Percentiles rank a stretch among this genome's conserved stretches.
Evolutionary conservation across 495 filamentous ascomycete genomes (phyloP).

Genomic region (Aeminium ludgeri): DNA sequence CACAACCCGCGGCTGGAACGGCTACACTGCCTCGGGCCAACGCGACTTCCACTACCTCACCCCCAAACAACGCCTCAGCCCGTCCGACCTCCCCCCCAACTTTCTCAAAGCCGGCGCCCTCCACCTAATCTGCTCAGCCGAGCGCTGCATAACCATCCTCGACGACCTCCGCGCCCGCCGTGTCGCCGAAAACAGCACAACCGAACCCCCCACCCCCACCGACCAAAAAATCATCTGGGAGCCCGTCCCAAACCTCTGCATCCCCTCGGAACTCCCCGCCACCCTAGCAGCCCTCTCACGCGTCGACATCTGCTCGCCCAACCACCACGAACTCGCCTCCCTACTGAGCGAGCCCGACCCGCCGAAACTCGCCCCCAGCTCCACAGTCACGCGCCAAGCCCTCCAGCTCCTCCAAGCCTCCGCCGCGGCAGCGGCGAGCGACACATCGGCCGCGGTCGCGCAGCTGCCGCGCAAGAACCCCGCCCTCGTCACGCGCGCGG

Average conservation of each 20-base stretch:
- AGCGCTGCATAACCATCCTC: conserved; percentile 57
- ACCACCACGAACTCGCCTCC: conserved; percentile 65
- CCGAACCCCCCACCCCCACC: conserved; percentile 39
- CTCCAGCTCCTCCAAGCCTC: conserved; percentile 44
- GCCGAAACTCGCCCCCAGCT: conserved; percentile 4
- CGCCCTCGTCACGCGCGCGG: conserved; percentile 36
- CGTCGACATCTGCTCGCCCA: conserved; percentile 77
- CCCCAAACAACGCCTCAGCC: conserved; percentile 62
- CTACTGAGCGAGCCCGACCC: conserved; percentile 40
- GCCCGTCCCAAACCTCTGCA: conserved; percentile 78
- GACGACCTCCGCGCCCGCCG: conserved; percentile 26
- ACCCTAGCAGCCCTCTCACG: conserved; percentile 52
- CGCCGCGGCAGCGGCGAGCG: no score
- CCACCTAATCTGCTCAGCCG: conserved; percentile 73
- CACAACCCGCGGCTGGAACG: conserved; percentile 86
- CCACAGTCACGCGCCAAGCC: conserved; percentile 41
- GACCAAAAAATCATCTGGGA: conserved; percentile 99
- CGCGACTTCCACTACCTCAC: conserved; percentile 75
- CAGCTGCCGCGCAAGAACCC: conserved; percentile 32
- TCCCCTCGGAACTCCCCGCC: conserved; percentile 52
- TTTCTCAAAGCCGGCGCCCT: conserved; percentile 58
- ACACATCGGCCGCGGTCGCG: no score
- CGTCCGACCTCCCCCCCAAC: conserved; percentile 35
- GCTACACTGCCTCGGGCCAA: conserved; percentile 42
- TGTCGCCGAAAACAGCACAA: not conserved